Conservation (phyloP, 345 rosid species). For the Eucalyptus tenuipes region DNA sequence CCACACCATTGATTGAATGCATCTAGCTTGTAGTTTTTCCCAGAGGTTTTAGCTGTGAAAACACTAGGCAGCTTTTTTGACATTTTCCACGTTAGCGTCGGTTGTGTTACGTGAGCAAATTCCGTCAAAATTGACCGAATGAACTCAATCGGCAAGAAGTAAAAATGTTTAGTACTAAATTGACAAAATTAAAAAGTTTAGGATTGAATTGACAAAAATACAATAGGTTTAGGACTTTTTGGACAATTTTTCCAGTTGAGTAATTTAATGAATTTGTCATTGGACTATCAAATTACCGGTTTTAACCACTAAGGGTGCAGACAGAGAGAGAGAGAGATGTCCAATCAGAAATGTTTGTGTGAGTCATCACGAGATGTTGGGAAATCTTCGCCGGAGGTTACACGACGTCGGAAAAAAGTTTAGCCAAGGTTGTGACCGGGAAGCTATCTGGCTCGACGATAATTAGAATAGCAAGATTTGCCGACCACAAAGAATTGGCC, state of each 20-base stretch:
- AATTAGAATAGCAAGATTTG: neutral
- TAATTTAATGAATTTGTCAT: no score
- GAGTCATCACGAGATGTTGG: neutral
- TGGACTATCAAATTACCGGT: neutral
- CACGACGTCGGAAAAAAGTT: neutral
- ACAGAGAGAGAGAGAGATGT: neutral
- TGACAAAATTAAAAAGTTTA: rapidly evolving
- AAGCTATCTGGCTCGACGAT: neutral
- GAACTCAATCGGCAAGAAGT: rapidly evolving
- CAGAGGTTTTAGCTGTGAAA: neutral
- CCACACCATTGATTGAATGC: neutral
- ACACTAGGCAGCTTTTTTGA: neutral
- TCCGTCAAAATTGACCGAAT: rapidly evolving
- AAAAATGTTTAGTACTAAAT: neutral
- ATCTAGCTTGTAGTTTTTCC: neutral
- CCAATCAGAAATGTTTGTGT: neutral
- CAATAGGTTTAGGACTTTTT: rapidly evolving
- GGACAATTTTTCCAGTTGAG: rapidly evolving
- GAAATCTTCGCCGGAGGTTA: neutral
- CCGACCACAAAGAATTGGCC: no score
- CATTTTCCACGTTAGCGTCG: rapidly evolving
- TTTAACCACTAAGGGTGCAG: neutral
- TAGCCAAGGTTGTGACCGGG: neutral
- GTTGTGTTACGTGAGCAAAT: neutral
- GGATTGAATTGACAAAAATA: rapidly evolving